Evolutionary conservation across 2,329 filamentous ascomycete genomes (phyloP), one percentile per base, ranked within the genome.

Genomic region (Exophiala sideris): DNA sequence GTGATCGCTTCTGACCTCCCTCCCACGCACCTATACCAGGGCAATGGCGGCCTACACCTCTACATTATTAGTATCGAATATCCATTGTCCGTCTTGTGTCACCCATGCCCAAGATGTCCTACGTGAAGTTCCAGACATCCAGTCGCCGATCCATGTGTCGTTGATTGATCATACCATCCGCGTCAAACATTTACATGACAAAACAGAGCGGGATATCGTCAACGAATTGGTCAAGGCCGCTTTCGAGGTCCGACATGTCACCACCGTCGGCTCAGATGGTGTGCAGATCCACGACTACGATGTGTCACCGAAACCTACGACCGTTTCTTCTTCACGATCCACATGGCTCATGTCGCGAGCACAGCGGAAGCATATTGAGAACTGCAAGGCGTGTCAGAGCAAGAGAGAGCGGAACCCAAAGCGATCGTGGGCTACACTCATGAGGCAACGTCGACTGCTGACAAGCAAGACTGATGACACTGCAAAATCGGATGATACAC

Each of bases 351-450:
- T 56, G 58, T 59, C 53, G 52, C 61, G 50, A 60, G 56, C 48
- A 52, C 62, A 61, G 14, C 67, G 57, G 32, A 67, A 66, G 48
- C 74, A 81, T 59, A 66, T 80, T 38, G 71, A 75, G 52, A 79
- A 79, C 50, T 81, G 78, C 58, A 71, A 77, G 58, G 71, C 73
- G 24, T 81, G 78, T 65, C 71, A 70, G 52, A 70, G 69, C 39
- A 73, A 77, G 56, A 66, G 68, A 45, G 57, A 64, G 35, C 62
- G 63, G 42, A 65, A 60, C 12, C 38, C 54, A 33, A 55, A 49
- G 34, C 52, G 55, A 14, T 45, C 56, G 18, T 52, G 61, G 50
- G 48, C 54, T 38, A 58, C 64, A 4, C 18, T 55, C 29, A 54
- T 41, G 10, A 50, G 51, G n/a, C 12, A 16, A 33, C 45, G 48